Percentiles rank a stretch among this genome's conserved stretches.
Conservation (phyloP, 257 asterid species). For the Thymus mandschuricus region DNA sequence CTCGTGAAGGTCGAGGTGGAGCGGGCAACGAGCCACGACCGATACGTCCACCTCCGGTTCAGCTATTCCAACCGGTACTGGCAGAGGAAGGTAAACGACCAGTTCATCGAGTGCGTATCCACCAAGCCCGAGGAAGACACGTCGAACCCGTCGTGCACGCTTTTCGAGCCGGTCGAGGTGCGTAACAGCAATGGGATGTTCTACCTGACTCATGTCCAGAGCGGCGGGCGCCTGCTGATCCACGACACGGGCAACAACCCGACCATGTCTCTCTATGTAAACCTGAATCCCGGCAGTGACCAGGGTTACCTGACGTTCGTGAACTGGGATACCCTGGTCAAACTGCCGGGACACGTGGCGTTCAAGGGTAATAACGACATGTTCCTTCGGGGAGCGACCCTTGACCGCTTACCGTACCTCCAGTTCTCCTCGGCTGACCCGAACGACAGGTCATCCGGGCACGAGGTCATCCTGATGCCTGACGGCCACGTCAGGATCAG, state of each 20-base stretch:
- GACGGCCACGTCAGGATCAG: conserved; percentile 5
- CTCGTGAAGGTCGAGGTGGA: conserved; percentile 7
- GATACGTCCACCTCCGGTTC: conserved; percentile 1
- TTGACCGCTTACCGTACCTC: background rate
- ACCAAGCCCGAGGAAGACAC: background rate
- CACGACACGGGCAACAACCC: background rate
- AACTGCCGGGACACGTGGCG: background rate
- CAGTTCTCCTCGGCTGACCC: background rate
- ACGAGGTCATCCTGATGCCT: background rate
- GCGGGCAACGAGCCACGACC: background rate
- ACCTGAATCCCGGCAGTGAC: background rate
- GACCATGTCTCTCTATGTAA: background rate
- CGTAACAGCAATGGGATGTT: background rate
- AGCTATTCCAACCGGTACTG: background rate
- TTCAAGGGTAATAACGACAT: background rate
- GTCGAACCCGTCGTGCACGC: no score
- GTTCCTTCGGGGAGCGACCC: background rate
- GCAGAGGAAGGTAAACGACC: background rate
- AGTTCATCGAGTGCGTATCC: background rate
- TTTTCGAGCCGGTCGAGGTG: no score
- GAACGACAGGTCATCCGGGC: background rate
- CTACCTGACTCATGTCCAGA: background rate
- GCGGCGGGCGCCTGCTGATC: background rate
- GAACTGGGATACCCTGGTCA: background rate
- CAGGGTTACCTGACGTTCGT: background rate